Base-by-base conservation (phyloP, 164 flowering plant species). In the Nelumbo lutea region DNA sequence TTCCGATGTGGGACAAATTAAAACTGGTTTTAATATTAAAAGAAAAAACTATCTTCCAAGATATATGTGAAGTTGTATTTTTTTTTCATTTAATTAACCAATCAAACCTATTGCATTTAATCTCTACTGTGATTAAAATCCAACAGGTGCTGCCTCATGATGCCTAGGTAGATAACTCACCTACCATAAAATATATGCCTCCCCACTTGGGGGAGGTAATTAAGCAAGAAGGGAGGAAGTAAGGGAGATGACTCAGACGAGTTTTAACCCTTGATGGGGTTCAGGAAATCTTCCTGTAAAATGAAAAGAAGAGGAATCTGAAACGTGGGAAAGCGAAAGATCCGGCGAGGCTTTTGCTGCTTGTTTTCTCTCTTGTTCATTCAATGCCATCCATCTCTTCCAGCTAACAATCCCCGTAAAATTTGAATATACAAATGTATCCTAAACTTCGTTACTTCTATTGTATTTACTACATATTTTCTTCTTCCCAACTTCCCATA, bases 321-420 rank as follows among this genome's bases (percentile, higher is more conserved):
- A 65, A 82, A 85, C 88, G 88, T 84, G 91, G 76, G 73, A 10
- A 64, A 52, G 83, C 89, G 86, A 70, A 62, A 82, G 79, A 83
- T 74, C 77, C 91, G 91, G 75, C 91, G 88, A 61, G 0, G 66
- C 77, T 87, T 83, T 27, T 76, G 95, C 86, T 84, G 68, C 63
- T 45, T 13, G 44, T 57, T 48, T 72, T 57, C 58, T 42, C 52
- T 64, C 70, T 60, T 42, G 51, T 64, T 70, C 67, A 43, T 67
- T 58, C 59, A 42, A 27, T 15, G 59, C n/a, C 60, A 64, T 73
- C 67, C 45, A 51, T 63, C 72, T 68, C 69, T 83, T 88, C 85
- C 95, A 89, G 91, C 91, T 86, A 81, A 82, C 88, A 76, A 77
- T 80, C 80, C 87, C 85, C 69, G 78, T 63, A 57, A 72, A 71